Conservation (phyloP, 805 yeast species). For the Grigorovia transvaalensis region DNA sequence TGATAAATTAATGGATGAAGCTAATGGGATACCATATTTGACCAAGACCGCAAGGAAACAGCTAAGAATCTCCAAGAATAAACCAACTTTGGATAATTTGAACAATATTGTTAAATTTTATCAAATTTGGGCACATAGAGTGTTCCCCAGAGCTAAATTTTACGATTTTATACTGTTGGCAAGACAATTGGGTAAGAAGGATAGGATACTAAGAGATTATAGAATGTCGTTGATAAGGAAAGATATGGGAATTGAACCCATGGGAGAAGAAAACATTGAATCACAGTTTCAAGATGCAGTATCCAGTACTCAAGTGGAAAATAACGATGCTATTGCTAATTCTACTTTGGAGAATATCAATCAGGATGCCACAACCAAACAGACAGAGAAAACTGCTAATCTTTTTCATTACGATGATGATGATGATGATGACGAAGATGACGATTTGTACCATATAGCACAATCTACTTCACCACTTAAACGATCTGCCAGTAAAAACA, state of each 20-base stretch:
- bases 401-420: neutral
- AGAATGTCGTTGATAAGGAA: slow-evolving; percentile 32
- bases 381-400: neutral
- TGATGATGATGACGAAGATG: slow-evolving; percentile 1
- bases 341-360: neutral
- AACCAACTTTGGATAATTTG: slow-evolving; percentile 20
- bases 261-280: slow-evolving; percentile 3
- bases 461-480: neutral
- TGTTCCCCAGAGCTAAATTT: slow-evolving; percentile 75
- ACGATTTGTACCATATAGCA: neutral
- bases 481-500: neutral
- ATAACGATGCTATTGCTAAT: neutral
- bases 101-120: slow-evolving; percentile 40
- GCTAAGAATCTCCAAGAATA: slow-evolving; percentile 26
- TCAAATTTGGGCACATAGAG: slow-evolving; percentile 65
- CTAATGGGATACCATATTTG: slow-evolving; percentile 50
- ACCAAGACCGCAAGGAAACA: slow-evolving; percentile 27
- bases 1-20: slow-evolving; percentile 36
- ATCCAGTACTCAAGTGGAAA: neutral
- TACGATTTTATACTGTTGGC: slow-evolving; percentile 53
- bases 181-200: slow-evolving; percentile 37
- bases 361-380: neutral
- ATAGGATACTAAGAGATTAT: slow-evolving; percentile 33
- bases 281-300: neutral
- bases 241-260: slow-evolving; percentile 24